These are phyloP conservation scores for Spinellus fusiger DNA, from an alignment of 192 early-diverging fungal species.

Conservation along the genomic window DNA sequence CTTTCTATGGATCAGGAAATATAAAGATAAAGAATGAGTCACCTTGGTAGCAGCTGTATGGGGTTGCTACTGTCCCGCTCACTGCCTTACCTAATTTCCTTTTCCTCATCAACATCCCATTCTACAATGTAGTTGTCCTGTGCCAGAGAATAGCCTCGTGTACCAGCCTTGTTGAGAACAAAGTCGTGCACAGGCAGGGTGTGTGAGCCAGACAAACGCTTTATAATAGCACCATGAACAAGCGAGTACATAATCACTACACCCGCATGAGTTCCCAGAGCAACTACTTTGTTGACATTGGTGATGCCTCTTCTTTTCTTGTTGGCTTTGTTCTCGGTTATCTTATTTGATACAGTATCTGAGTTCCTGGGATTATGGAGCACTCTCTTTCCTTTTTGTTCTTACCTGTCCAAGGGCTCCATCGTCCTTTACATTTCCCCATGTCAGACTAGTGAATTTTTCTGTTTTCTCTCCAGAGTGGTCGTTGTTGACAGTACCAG, in stretches of 20 bases:
- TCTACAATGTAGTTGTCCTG: conserved; percentile 46
- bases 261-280: conserved; percentile 45
- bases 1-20: conserved; percentile 23
- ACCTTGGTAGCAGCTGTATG: no score
- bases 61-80: no score
- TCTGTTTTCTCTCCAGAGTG: conserved; percentile 42
- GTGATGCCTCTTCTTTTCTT: conserved; percentile 30
- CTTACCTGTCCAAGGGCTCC: conserved; percentile 19
- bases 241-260: conserved; percentile 45
- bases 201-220: conserved; percentile 39
- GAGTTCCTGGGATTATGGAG: background rate
- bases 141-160: conserved; percentile 40
- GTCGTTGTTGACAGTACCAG: conserved; percentile 45
- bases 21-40: background rate
- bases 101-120: conserved; percentile 47
- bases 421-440: conserved; percentile 37
- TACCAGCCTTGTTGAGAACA: conserved; percentile 39
- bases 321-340: conserved; percentile 16
- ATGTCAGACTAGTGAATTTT: conserved; percentile 45
- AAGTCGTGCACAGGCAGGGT: conserved; percentile 43
- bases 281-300: conserved; percentile 35
- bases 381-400: background rate
- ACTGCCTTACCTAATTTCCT: conserved; percentile 3
- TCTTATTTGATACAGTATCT: background rate
- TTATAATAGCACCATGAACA: conserved; percentile 38